Evolutionary conservation across 2,329 filamentous ascomycete species (phyloP), one percentile per base, ranked within the genome.

Genomic region (Botrytis sinoallii): DNA sequence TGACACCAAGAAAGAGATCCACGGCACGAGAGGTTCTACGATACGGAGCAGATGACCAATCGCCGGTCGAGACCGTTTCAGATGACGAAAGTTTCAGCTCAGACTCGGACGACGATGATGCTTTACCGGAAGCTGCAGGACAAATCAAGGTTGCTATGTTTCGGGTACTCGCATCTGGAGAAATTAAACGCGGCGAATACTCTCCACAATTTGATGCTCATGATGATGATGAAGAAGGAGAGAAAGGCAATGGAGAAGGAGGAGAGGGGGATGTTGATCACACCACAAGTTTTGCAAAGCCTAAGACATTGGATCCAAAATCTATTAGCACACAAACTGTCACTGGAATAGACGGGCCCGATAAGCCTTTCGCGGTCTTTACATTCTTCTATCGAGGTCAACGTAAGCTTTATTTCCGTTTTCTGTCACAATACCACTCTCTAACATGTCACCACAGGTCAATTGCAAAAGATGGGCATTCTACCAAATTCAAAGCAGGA

Each of bases 71-170:
- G 81, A 88, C 87, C 74, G 82, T 91, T 38, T 89, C 86, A 14
- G 85, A 89, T 16, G 83, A 85, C 65, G 87, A 93, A 57, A 92
- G 92, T 75, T 92, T 91, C 32, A 90, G 91, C 81, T 94, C 92
- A 3, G 88, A 94, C 75, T 92, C 89, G 25, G 83, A 85, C 67
- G 70, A 66, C n/a, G 93, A 95, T 78, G 94, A 98, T 82, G 93
- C 95, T 78, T 93, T 93, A 1, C 94, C 95, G 20, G 96, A 98
- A 85, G 94, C 96, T 18, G 93, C 96, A 8, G 96, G 96, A 16
- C 96, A 99, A 84, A 99, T 99, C 85, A 98, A 98, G 84, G 94
- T 99, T 29, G 94, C 95, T 76, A 90, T 99, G 85, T 98, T 98
- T 83, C 91, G 96, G 42, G 96, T 99, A 14, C 86, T 98, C 64